A percentile compares a stretch with the other conserved stretches of the same genome.
phyloP scores from a whole-genome alignment of 2,329 filamentous ascomycete species.

The Raffaelea arxii region DNA sequence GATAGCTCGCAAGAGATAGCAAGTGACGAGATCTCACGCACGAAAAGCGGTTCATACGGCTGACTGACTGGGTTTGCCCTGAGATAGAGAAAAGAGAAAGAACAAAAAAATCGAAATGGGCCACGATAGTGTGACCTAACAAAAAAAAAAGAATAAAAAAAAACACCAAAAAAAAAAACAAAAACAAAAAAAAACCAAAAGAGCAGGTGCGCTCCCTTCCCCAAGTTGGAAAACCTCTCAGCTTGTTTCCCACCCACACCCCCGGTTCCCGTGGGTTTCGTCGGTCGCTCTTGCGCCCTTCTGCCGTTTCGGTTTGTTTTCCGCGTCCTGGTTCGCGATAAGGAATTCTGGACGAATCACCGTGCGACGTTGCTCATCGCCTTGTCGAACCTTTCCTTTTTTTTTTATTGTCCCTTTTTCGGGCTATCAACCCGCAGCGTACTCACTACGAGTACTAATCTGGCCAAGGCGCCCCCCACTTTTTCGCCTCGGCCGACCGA shows the following conservation, averaged over 20 bases:
- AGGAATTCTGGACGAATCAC: conserved; percentile 10
- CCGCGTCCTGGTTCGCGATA: conserved; percentile 4
- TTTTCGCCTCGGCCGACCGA: no score
- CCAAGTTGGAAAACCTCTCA: not conserved
- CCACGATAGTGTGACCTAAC: not conserved
- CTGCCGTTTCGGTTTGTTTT: not conserved
- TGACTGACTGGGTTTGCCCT: no score
- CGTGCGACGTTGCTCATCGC: conserved; percentile 4
- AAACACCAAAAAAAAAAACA: not conserved
- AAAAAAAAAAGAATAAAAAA: not conserved
- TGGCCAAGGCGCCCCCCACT: no score
- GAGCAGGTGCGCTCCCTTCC: no score
- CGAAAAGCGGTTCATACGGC: no score
- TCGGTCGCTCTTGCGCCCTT: not conserved
- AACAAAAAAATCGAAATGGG: not conserved
- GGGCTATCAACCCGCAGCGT: no score
- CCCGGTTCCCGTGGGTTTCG: not conserved
- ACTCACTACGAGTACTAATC: no score
- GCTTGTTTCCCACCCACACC: no score
- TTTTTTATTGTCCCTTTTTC: no score
- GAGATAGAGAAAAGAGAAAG: not conserved
- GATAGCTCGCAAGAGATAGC: not conserved
- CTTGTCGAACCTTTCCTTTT: no score
- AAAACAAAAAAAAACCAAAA: not conserved
- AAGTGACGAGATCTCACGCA: no score